Evolutionary conservation across 306 rosid species (phyloP), one percentile per base, ranked within the genome.

Genomic region (Cercis canadensis): DNA sequence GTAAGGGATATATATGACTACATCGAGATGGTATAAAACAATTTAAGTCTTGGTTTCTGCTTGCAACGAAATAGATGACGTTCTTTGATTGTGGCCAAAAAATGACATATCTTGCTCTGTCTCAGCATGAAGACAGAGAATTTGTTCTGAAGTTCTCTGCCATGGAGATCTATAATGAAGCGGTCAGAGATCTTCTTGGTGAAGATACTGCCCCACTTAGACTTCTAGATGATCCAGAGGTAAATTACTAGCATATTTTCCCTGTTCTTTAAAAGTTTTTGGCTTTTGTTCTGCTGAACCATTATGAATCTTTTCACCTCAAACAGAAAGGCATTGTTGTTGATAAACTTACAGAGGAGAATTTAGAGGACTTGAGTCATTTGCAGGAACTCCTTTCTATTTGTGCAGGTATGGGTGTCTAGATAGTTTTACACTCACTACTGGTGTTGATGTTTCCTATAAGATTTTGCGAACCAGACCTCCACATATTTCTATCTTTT

Each of bases 181-280:
- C 84, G 21, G 97, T 94, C 34, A 87, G 77, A 67, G 98, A 90
- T 80, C 97, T 90, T 65, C 92, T 94, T 33, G 65, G 73, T 67
- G 72, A 74, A 29, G 87, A 80, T 57, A 24, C 67, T 78, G 62
- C 73, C 55, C 84, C 84, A 69, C 90, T 90, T 54, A 82, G 98
- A 85, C 80, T 94, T 16, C 87, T 90, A 37, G 98, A 90, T 75
- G 96, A 94, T 82, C 92, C 97, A 17, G 97, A 94, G 95, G 98
- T 90, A 80, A 75, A 63, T 62, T 62, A 52, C 14, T 57, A 11
- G 10, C 18, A 13, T 16, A 13, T 49, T 75, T 53, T 15, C 65
- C 16, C 3, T 52, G 63, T 31, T 46, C 19, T 62, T 12, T 41
- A 43, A 3, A 31, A 18, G 54, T 41, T 31, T 40, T 0, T 63